phyloP scores from a whole-genome alignment of 2,329 filamentous ascomycete genomes.

The Aspergillus neoniger region DNA sequence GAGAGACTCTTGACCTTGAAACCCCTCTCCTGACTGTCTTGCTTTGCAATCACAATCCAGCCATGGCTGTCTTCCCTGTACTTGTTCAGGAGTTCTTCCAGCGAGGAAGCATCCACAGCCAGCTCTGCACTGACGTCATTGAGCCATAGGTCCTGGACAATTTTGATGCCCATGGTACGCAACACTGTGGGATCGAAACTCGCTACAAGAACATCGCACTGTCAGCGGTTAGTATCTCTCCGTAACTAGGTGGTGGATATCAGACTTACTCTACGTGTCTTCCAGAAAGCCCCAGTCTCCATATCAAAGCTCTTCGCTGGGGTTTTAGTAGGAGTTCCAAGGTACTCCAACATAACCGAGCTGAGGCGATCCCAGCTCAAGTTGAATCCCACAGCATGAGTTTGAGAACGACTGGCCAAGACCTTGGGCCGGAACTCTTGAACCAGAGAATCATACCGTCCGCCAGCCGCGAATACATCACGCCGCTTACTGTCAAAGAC shows the following conservation, averaged over 20 bases:
- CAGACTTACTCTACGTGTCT: constrained; percentile 61
- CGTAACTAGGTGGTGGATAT: not conserved
- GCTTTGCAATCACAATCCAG: constrained; percentile 87
- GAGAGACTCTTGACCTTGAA: constrained; percentile 78
- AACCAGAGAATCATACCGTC: constrained; percentile 88
- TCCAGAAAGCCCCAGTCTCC: constrained; percentile 62
- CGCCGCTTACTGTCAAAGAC: constrained; percentile 78
- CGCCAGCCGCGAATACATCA: constrained; percentile 89
- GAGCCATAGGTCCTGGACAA: constrained; percentile 77
- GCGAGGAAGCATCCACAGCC: constrained; percentile 73
- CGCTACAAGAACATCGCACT: constrained; percentile 87
- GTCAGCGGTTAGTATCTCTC: not conserved
- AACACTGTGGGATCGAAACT: constrained; percentile 80
- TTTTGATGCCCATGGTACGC: constrained; percentile 72
- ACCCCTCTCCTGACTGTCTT: constrained; percentile 57
- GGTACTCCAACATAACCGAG: constrained; percentile 58
- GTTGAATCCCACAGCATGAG: constrained; percentile 89
- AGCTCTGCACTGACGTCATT: constrained; percentile 87
- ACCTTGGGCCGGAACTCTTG: constrained; percentile 76
- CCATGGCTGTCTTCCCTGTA: constrained; percentile 76
- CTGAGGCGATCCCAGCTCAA: constrained; percentile 83
- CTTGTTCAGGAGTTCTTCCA: constrained; percentile 69
- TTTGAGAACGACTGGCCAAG: constrained; percentile 62
- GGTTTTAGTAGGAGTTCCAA: constrained; percentile 49
- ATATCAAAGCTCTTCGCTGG: constrained; percentile 72